These are phyloP conservation scores for Kwoniella shivajii DNA, from an alignment of 1,284 basidiomycete species.

Conservation along the genomic window DNA sequence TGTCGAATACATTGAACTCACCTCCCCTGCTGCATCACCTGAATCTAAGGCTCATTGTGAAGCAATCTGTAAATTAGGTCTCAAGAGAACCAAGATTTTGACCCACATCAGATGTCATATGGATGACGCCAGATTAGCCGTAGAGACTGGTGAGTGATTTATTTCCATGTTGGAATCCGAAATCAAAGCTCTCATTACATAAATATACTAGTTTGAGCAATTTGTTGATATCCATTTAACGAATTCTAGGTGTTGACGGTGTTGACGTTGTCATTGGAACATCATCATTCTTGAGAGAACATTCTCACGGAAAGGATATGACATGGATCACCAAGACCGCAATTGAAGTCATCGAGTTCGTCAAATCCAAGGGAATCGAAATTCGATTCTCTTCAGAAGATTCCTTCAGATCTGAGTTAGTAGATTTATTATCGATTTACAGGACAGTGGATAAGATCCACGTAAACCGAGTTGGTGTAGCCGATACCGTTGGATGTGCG, in stretches of 20 bases:
- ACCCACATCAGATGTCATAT: slow-evolving; percentile 99
- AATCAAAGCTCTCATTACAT: too few species aligned
- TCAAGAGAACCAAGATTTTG: slow-evolving; percentile 80
- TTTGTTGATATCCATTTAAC: too few species aligned
- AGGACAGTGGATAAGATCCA: slow-evolving; percentile 99
- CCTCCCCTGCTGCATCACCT: slow-evolving; percentile 96
- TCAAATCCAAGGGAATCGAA: slow-evolving; percentile 99
- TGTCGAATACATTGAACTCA: slow-evolving; percentile 99
- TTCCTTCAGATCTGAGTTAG: slow-evolving; percentile 98
- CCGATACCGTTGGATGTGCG: slow-evolving; percentile 98
- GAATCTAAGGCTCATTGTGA: slow-evolving; percentile 95
- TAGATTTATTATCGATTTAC: slow-evolving; percentile 98
- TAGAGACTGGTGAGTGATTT: slow-evolving; percentile 92
- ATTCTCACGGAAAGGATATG: slow-evolving; percentile 99
- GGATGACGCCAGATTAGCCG: slow-evolving; percentile 98
- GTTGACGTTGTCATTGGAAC: slow-evolving; percentile 99
- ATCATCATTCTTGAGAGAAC: slow-evolving; percentile 97
- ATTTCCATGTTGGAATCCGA: too few species aligned
- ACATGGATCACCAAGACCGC: slow-evolving; percentile 97
- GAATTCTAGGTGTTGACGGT: slow-evolving; percentile 98
- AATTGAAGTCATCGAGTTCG: slow-evolving; percentile 98
- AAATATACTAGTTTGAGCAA: too few species aligned
- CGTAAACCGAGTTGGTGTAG: slow-evolving; percentile 98
- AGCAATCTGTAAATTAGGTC: slow-evolving; percentile 98
- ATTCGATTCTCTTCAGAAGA: slow-evolving; percentile 99